Evolutionary conservation across 352 stramenopile genomes (phyloP), one percentile per base, ranked within the genome.

Genomic region (Phytophthora ramorum): DNA sequence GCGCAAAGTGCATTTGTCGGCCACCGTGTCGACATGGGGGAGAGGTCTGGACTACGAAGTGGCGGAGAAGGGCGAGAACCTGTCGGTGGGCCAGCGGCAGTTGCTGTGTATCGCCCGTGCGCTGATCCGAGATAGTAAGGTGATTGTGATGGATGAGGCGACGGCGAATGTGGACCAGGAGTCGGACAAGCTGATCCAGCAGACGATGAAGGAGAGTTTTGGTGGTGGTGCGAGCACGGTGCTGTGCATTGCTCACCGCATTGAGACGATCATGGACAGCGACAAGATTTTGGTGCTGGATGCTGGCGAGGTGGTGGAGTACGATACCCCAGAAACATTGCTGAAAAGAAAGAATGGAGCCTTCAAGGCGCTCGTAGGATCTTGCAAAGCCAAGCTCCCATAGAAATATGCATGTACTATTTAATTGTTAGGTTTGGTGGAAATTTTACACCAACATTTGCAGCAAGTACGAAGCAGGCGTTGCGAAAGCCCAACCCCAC

Each of bases 101-200:
- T 77, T 99, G 16, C 46, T 99, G 16, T 99, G 96, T 43, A 98
- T 99, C 52, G 95, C 93, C 1, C 84, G 97, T 35, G 97, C 95
- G 10, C 59, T 99, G 19, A 68, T 99, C 13, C 83, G 91, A 16
- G 86, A 97, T 38, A 86, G 87, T 20, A 97, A 97, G 45, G 75
- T 88, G 45, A 72, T 99, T 6, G 79, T 99, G 20, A 73, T 99
- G 47, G 97, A 99, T 71, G 97, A 99, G 73, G 96, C 96, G 8
- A 99, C 97, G 2, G 85, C 90, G 22, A 93, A 81, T 60, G 90
- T 99, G 13, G 96, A 98, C 44, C 58, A 69, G 16, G 75, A 78
- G 48, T 90, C 79, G 19, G 92, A 98, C 49, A 69, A 67, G 32
- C 19, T 81, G 30, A 79, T 84, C 28, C 75, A 89, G 58, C 66